Conservation (phyloP, 164 flowering plant genomes). For the Annona cherimola region DNA sequence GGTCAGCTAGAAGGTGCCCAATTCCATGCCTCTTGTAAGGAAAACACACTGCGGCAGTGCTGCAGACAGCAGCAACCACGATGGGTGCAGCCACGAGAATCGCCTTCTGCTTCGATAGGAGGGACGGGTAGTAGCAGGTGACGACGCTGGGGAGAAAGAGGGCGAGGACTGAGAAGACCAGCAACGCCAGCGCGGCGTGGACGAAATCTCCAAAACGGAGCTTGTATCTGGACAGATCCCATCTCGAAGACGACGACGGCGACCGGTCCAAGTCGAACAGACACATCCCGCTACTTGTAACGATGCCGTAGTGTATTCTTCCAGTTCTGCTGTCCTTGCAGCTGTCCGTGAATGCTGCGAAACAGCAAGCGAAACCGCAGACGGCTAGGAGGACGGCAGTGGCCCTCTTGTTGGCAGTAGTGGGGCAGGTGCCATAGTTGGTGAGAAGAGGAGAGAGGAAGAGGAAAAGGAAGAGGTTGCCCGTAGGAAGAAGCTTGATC, state of each 20-base stretch:
- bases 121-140: slow-evolving; percentile 60
- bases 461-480: slow-evolving; percentile 73
- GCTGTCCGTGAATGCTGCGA: slow-evolving; percentile 79
- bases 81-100: slow-evolving; percentile 67
- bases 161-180: slow-evolving; percentile 51
- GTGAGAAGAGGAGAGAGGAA: slow-evolving; percentile 71
- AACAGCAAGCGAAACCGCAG: slow-evolving; percentile 56
- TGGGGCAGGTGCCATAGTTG: slow-evolving; percentile 69
- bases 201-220: slow-evolving; percentile 64
- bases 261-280: slow-evolving; percentile 14
- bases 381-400: slow-evolving; percentile 35
- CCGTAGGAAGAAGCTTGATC: slow-evolving; percentile 79
- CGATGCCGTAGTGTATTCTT: slow-evolving; percentile 50
- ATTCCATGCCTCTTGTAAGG: slow-evolving; percentile 80
- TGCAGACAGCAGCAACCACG: slow-evolving; percentile 43
- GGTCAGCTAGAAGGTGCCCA: slow-evolving; percentile 45
- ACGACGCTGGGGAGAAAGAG: slow-evolving; percentile 54
- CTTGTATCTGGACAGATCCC: slow-evolving; percentile 40
- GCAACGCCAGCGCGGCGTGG: slow-evolving; percentile 48
- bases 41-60: slow-evolving; percentile 49
- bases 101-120: slow-evolving; percentile 34
- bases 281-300: slow-evolving; percentile 61
- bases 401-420: slow-evolving; percentile 51
- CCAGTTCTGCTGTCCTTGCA: slow-evolving; percentile 45
- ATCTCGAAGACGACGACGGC: not conserved